Evolutionary conservation across 495 filamentous ascomycete genomes (phyloP).

Genomic region (Copromyces sp.): DNA sequence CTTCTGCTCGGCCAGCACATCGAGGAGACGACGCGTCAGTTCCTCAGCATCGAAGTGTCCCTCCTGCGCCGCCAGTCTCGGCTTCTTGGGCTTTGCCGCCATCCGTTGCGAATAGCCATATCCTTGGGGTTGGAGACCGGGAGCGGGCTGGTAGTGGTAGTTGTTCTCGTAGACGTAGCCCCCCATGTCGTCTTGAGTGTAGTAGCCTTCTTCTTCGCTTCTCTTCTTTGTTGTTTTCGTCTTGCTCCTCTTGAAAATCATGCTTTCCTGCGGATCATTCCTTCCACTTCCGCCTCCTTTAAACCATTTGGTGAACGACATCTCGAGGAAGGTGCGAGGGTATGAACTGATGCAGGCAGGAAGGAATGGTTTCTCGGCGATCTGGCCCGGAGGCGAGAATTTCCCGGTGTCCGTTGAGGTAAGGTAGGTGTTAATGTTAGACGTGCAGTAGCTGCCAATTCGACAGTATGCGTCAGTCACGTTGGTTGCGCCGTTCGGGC

Average conservation of each 20-base stretch:
- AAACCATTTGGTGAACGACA: background rate
- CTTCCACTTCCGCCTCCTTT: background rate
- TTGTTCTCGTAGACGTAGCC: constrained; percentile 25
- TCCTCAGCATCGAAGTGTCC: constrained; percentile 43
- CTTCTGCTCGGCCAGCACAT: constrained; percentile 35
- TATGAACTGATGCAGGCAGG: background rate
- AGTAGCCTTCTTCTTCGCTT: background rate
- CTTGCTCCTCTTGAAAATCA: background rate
- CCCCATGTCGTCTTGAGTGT: background rate
- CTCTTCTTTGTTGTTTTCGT: background rate
- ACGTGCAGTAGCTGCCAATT: background rate
- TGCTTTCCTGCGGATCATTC: too few relatives aligned
- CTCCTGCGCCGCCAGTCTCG: constrained; percentile 9
- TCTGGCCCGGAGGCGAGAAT: background rate
- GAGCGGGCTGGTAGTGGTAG: constrained; percentile 24
- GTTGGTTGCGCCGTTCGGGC: background rate
- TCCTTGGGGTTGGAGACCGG: constrained; percentile 12
- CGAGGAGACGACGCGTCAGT: constrained; percentile 33
- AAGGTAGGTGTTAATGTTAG: background rate
- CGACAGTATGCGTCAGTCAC: background rate
- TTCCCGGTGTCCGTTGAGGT: background rate
- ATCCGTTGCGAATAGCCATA: constrained; percentile 13
- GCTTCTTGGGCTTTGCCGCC: constrained; percentile 1
- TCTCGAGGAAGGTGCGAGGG: background rate
- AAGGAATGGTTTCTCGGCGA: background rate